These are phyloP conservation scores for Chytriomyces sp. DNA, from an alignment of 192 early-diverging fungal species.

Conservation along the genomic window DNA sequence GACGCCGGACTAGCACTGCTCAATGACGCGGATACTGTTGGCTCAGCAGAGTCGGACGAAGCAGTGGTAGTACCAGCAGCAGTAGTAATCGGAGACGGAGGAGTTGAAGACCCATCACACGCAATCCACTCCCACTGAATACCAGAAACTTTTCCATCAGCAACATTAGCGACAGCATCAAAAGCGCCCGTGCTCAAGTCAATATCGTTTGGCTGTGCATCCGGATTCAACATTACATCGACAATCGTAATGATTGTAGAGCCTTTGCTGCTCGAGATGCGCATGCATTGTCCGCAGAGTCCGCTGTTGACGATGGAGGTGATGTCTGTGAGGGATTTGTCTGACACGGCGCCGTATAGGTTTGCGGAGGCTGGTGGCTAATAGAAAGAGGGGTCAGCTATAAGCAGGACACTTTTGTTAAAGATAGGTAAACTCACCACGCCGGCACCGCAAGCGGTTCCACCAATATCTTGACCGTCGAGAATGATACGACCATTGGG, in stretches of 20 bases:
- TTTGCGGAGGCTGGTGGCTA: background rate
- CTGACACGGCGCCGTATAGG: constrained; percentile 13
- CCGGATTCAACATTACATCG: background rate
- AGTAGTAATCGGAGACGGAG: background rate
- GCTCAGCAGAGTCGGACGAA: background rate
- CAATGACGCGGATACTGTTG: background rate
- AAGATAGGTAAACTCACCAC: background rate
- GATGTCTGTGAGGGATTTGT: background rate
- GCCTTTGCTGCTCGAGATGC: background rate
- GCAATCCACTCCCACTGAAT: constrained; percentile 7
- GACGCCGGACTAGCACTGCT: background rate
- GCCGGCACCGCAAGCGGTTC: background rate
- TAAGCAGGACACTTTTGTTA: background rate
- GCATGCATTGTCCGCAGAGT: constrained; percentile 2
- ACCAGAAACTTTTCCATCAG: background rate
- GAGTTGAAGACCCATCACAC: background rate
- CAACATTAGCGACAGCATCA: background rate
- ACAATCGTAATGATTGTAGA: background rate
- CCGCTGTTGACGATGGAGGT: background rate
- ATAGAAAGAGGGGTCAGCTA: background rate
- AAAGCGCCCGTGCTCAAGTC: constrained; percentile 4
- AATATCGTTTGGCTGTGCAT: background rate
- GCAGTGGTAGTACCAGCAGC: background rate
- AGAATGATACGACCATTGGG: too few species aligned
- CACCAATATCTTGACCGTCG: background rate